These are phyloP conservation scores for Mycena metata DNA, from an alignment of 768 basidiomycete species.

Conservation along the genomic window DNA sequence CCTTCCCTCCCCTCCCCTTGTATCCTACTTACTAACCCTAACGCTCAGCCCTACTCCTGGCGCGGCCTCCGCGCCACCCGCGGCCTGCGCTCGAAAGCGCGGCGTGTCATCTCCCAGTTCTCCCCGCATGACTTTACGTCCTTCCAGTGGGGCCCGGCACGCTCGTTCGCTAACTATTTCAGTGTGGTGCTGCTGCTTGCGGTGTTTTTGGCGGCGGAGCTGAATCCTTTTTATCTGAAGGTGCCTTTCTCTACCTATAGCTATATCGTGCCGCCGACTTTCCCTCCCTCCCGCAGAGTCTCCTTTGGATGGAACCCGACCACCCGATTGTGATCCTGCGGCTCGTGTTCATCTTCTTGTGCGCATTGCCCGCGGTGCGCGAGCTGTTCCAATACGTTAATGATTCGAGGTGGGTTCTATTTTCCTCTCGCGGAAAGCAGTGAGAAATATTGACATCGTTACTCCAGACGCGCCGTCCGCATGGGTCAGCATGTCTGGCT, in stretches of 20 bases:
- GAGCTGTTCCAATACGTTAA: constrained; percentile 89
- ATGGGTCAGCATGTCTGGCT: constrained; percentile 95
- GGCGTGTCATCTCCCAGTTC: constrained; percentile 85
- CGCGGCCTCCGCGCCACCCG: constrained; percentile 84
- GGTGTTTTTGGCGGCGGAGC: constrained; percentile 86
- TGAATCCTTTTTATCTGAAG: constrained; percentile 92
- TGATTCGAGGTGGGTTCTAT: constrained; percentile 74
- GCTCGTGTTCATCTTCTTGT: constrained; percentile 83
- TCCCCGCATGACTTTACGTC: constrained; percentile 90
- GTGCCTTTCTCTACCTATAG: too few species aligned
- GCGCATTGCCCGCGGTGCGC: constrained; percentile 87
- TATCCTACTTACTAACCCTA: neutral
- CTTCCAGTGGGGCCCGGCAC: constrained; percentile 89
- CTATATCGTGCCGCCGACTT: too few species aligned
- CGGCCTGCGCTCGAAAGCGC: constrained; percentile 84
- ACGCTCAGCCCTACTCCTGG: constrained; percentile 82
- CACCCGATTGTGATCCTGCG: constrained; percentile 85
- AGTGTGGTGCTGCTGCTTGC: constrained; percentile 82
- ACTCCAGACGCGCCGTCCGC: constrained; percentile 77
- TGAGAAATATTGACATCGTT: neutral
- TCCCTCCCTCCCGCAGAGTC: constrained; percentile 56
- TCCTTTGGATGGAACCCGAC: constrained; percentile 91
- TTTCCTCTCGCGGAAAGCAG: neutral
- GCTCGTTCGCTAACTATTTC: constrained; percentile 79
- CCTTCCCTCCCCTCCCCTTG: constrained; percentile 25